phyloP scores from a whole-genome alignment of 495 filamentous ascomycete genomes.

The Diplogelasinospora grovesii region DNA sequence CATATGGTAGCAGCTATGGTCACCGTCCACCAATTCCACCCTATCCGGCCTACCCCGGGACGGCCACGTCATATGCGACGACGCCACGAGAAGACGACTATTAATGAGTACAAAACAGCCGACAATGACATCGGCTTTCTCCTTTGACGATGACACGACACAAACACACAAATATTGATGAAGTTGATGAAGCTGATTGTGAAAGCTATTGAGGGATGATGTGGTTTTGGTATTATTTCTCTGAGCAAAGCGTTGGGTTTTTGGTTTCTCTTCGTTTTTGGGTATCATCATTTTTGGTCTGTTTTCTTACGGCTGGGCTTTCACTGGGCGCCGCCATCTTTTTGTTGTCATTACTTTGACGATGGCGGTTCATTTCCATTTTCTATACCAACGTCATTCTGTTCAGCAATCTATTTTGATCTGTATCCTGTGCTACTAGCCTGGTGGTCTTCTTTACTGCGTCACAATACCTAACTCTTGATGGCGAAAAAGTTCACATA shows the following conservation, averaged over 20 bases:
- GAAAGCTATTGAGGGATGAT: constrained; percentile 8
- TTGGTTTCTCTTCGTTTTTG: constrained; percentile 7
- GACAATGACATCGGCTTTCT: background rate
- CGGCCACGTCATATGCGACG: background rate
- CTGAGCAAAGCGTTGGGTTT: constrained; percentile 8
- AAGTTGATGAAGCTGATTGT: constrained; percentile 17
- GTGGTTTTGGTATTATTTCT: constrained; percentile 3
- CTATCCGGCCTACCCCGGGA: constrained; percentile 13
- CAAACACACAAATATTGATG: constrained; percentile 15
- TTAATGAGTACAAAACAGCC: background rate
- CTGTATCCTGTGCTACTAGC: constrained; percentile 13
- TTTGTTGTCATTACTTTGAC: constrained; percentile 12
- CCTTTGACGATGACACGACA: constrained; percentile 15
- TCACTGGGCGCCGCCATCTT: too few species aligned
- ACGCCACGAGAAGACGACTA: constrained; percentile 1
- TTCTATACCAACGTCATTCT: constrained; percentile 9
- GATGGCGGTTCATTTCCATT: constrained; percentile 6
- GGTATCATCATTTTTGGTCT: too few species aligned
- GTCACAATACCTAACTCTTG: constrained; percentile 3
- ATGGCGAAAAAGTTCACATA: constrained; percentile 19
- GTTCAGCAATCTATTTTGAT: constrained; percentile 1
- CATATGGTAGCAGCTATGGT: too few species aligned
- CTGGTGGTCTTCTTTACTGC: constrained; percentile 7
- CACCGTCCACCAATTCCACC: constrained; percentile 6
- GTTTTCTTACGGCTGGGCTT: too few species aligned